These are phyloP conservation scores for Apiospora malaysiana DNA, from an alignment of 2,329 filamentous ascomycete genomes.

Conservation along the genomic window DNA sequence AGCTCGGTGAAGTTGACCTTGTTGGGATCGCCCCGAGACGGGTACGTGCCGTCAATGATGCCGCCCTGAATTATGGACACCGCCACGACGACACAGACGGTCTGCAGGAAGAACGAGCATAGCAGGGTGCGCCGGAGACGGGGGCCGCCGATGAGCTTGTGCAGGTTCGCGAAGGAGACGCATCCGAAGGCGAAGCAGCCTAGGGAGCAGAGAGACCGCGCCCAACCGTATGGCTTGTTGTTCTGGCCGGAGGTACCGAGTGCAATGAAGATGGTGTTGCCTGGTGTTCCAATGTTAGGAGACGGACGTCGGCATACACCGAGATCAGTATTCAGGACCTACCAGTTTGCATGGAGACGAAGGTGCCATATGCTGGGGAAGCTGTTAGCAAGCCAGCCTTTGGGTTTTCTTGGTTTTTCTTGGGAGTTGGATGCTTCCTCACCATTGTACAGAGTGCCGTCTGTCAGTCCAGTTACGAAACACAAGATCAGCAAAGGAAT, in stretches of 20 bases:
- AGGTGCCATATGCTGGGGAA: conserved; percentile 46
- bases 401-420: no score
- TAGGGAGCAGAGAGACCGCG: conserved; percentile 49
- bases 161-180: conserved; percentile 45
- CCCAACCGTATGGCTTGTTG: conserved; percentile 47
- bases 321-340: conserved; percentile 16
- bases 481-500: conserved; percentile 28
- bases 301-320: neutral
- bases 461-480: conserved; percentile 30
- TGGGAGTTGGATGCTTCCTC: neutral
- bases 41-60: conserved; percentile 37
- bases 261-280: conserved; percentile 50
- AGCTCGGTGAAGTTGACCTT: conserved; percentile 37
- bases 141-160: conserved; percentile 36
- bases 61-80: conserved; percentile 38
- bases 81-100: conserved; percentile 34
- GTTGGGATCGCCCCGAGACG: conserved; percentile 31
- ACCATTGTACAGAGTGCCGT: conserved; percentile 32
- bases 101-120: conserved; percentile 37
- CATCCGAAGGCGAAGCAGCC: conserved; percentile 49
- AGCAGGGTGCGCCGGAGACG: conserved; percentile 37
- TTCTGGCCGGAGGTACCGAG: conserved; percentile 48
- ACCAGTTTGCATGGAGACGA: conserved; percentile 49
- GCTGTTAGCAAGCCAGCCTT: neutral
- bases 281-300: no score